phyloP scores from a whole-genome alignment of 1,284 basidiomycete species.

The Cystobasidiaceae sp. region DNA sequence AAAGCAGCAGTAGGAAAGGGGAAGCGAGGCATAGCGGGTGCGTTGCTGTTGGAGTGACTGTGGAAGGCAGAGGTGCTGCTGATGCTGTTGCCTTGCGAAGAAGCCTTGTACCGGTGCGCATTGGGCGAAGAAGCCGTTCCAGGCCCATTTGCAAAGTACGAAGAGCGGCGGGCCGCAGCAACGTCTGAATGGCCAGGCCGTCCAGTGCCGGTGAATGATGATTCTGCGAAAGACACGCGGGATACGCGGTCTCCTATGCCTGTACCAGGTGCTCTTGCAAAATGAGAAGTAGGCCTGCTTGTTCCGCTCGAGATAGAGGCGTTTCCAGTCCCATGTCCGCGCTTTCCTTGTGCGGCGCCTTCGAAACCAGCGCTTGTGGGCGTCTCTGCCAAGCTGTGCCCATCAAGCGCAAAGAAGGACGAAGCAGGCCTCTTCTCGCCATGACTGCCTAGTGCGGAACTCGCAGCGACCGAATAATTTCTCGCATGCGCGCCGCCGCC shows the following conservation, averaged over 20 bases:
- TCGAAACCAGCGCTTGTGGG: neutral
- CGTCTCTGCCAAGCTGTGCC: conserved; percentile 1
- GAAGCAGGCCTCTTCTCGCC: conserved; percentile 5
- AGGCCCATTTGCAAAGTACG: conserved; percentile 27
- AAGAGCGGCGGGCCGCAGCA: neutral
- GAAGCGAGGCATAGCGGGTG: conserved; percentile 11
- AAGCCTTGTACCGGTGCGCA: conserved; percentile 7
- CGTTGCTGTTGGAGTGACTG: neutral
- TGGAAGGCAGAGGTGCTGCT: conserved; percentile 1
- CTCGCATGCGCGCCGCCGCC: neutral
- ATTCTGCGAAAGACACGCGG: conserved; percentile 16
- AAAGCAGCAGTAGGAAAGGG: conserved; percentile 5
- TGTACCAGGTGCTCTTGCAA: neutral
- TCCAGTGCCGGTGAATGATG: conserved; percentile 17
- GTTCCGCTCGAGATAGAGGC: neutral
- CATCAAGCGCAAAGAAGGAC: conserved; percentile 25
- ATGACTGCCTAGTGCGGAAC: conserved; percentile 11
- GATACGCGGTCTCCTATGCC: conserved; percentile 18
- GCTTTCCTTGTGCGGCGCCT: neutral
- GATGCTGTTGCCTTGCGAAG: neutral
- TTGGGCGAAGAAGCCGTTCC: conserved; percentile 28
- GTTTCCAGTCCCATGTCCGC: neutral
- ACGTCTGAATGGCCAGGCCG: too few species aligned
- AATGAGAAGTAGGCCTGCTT: neutral
- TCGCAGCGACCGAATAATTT: neutral